Evolutionary conservation across 495 filamentous ascomycete genomes (phyloP), one percentile per base, ranked within the genome.

Genomic region (Penicillium canescens): DNA sequence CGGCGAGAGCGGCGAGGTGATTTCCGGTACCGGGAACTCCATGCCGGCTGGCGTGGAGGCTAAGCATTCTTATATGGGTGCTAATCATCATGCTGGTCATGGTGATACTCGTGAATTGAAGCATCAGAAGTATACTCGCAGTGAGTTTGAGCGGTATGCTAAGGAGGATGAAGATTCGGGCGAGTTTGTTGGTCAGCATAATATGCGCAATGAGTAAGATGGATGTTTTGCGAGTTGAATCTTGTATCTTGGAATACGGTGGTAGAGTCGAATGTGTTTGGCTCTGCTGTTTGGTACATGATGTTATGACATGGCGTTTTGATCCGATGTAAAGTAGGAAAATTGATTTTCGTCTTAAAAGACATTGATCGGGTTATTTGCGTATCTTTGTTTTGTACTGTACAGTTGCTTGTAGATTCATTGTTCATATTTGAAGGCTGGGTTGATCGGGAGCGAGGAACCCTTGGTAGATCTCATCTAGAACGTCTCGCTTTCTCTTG

Each of bases 401-500:
- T n/a, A 28, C 47, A 37, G 48, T 43, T 23, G 45, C 44, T 49
- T 12, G 8, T 11, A 36, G 4, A 7, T 31, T 8, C 8, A 8
- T 31, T 31, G n/a, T n/a, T 61, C 48, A 56, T 54, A 43, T 37
- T 46, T 33, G 38, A 12, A 51, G 37, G 14, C 20, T 44, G 10
- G 56, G 24, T 36, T 52, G 23, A 5, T 52, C 50, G 24, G 52
- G 31, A n/a, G 33, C 56, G 21, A 65, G 4, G 37, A 82, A 73
- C 3, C 68, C 72, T 33, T 67, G 63, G 50, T 74, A 78, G 23
- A 81, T 70, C 45, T 80, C 73, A 24, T 76, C 74, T 6, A 79
- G 66, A 45, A 75, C 69, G 59, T 82, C 70, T 50, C 77, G 71
- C 64, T 76, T 82, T 38, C 75, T 76, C 48, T 81, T 83, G 28